A percentile compares a stretch with the other conserved stretches of the same genome.
Evolutionary conservation across 495 filamentous ascomycete genomes (phyloP).

Genomic region (Lasiosphaeria miniovina): DNA sequence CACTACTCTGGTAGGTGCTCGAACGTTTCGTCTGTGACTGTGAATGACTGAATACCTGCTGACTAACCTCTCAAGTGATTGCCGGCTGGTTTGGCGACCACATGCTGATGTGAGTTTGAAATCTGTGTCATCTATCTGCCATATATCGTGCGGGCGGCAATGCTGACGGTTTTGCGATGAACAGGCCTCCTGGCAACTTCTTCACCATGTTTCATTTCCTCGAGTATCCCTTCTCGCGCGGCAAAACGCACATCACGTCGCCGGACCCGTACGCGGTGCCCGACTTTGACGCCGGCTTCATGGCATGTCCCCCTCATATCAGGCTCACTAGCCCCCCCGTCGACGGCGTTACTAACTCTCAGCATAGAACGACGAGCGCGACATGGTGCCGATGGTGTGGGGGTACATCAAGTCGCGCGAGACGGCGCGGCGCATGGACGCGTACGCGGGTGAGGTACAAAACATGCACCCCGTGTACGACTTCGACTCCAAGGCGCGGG

Average conservation of each 20-base stretch:
- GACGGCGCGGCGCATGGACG: constrained; percentile 72
- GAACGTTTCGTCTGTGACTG: too few relatives aligned
- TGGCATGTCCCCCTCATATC: constrained; percentile 32
- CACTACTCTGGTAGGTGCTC: constrained; percentile 52
- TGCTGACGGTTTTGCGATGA: too few relatives aligned
- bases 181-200: constrained; percentile 61
- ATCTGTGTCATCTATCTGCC: not conserved
- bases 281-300: constrained; percentile 81
- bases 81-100: constrained; percentile 67
- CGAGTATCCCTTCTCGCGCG: constrained; percentile 79
- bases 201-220: constrained; percentile 88
- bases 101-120: constrained; percentile 53
- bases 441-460: constrained; percentile 75
- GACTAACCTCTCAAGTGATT: constrained; percentile 40
- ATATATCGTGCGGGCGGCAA: too few relatives aligned
- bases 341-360: too few relatives aligned
- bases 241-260: constrained; percentile 67
- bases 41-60: too few relatives aligned
- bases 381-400: constrained; percentile 84
- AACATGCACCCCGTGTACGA: constrained; percentile 64
- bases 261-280: constrained; percentile 69
- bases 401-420: constrained; percentile 84
- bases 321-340: too few relatives aligned
- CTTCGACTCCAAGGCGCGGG: constrained; percentile 63
- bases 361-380: constrained; percentile 62